phyloP scores from a whole-genome alignment of 2,329 filamentous ascomycete species.

The Penicillium italicum region DNA sequence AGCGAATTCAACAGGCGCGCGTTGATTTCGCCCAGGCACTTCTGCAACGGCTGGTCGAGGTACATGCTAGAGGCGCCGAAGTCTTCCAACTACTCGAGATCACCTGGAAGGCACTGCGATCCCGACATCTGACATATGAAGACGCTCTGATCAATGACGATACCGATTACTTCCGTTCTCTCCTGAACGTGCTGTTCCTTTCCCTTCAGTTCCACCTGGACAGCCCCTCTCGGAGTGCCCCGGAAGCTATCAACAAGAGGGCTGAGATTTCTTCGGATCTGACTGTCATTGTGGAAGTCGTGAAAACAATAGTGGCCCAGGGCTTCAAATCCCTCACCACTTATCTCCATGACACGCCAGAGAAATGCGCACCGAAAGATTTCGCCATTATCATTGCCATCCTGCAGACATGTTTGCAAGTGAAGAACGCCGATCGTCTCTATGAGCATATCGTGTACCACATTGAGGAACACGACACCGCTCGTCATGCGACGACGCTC shows the following conservation, averaged over 20 bases:
- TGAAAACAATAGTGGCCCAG: conserved; percentile 72
- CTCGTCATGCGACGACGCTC: conserved; percentile 77
- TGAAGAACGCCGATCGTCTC: conserved; percentile 70
- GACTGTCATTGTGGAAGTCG: conserved; percentile 70
- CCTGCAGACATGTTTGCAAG: conserved; percentile 74
- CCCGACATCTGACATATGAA: conserved; percentile 57
- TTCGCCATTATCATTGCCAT: conserved; percentile 84
- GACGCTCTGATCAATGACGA: conserved; percentile 55
- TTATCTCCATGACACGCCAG: conserved; percentile 72
- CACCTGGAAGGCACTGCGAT: conserved; percentile 59
- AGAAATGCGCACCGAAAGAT: conserved; percentile 68
- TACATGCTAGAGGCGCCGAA: conserved; percentile 48
- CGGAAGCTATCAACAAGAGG: conserved; percentile 36
- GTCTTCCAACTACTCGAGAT: conserved; percentile 54
- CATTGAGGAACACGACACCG: conserved; percentile 61
- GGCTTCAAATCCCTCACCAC: conserved; percentile 79
- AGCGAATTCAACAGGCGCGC: conserved; percentile 69
- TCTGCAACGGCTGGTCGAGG: conserved; percentile 70
- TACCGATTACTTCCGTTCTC: conserved; percentile 72
- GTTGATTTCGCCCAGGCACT: conserved; percentile 79
- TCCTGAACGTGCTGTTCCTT: conserved; percentile 82
- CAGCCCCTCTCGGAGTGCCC: conserved; percentile 31
- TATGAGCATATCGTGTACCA: conserved; percentile 69
- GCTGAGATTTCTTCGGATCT: conserved; percentile 41
- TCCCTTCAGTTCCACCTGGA: conserved; percentile 58